Evolutionary conservation across 768 basidiomycete genomes (phyloP).

Genomic region (Amanita phalloides): DNA sequence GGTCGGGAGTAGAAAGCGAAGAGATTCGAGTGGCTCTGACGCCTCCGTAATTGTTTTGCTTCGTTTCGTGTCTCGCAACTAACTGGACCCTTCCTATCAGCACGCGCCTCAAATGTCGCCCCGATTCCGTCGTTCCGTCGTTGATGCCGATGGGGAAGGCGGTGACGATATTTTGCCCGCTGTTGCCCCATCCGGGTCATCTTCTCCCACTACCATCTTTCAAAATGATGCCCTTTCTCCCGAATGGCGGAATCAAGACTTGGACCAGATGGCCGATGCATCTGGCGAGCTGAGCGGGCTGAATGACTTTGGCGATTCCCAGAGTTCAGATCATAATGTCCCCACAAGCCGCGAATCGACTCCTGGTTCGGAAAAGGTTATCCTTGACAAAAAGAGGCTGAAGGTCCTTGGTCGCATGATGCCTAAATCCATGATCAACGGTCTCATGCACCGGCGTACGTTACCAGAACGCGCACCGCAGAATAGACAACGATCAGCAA

Average conservation of each 20-base stretch:
- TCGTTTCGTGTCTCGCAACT: neutral
- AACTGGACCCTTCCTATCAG: neutral
- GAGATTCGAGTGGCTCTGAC: neutral
- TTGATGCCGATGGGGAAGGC: neutral
- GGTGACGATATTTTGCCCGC: neutral
- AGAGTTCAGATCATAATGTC: conserved; percentile 3
- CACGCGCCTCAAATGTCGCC: neutral
- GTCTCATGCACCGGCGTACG: conserved; percentile 15
- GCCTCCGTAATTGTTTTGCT: neutral
- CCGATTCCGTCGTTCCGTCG: neutral
- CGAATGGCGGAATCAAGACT: neutral
- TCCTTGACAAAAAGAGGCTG: conserved; percentile 19
- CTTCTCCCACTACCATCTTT: neutral
- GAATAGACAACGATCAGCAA: conserved; percentile 5
- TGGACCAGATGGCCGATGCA: neutral
- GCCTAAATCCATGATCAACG: conserved; percentile 41
- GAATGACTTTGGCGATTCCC: too few species aligned
- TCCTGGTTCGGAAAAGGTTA: conserved; percentile 14
- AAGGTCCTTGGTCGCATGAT: conserved; percentile 38
- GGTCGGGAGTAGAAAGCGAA: neutral
- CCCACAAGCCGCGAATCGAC: neutral
- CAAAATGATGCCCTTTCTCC: neutral
- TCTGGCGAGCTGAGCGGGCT: neutral
- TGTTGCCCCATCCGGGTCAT: neutral
- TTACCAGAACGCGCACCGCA: conserved; percentile 8